phyloP scores from a whole-genome alignment of 495 filamentous ascomycete species.

The Penicillium simplicissimum region DNA sequence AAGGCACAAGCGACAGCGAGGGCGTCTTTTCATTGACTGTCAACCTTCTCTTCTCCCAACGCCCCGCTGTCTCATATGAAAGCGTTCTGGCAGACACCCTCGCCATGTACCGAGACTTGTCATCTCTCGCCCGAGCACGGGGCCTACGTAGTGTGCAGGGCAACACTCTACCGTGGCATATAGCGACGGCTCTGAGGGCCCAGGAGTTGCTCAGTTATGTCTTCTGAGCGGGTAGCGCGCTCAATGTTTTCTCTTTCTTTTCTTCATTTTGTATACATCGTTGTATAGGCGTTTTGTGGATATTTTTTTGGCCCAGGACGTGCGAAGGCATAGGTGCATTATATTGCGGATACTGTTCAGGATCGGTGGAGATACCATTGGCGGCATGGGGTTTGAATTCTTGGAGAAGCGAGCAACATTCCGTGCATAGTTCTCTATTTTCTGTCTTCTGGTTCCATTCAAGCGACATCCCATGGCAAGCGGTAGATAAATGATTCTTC shows the following conservation, averaged over 20 bases:
- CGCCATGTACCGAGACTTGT: conserved; percentile 73
- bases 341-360: conserved; percentile 12
- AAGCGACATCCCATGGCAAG: too few species aligned
- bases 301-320: conserved; percentile 16
- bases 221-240: conserved; percentile 29
- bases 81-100: conserved; percentile 69
- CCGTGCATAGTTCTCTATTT: not conserved
- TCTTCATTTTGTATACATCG: conserved; percentile 12
- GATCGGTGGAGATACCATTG: conserved; percentile 20
- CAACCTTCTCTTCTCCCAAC: conserved; percentile 61
- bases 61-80: conserved; percentile 51
- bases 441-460: not conserved
- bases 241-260: conserved; percentile 3
- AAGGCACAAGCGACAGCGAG: conserved; percentile 60
- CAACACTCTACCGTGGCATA: conserved; percentile 80
- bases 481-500: too few species aligned
- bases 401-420: conserved; percentile 6
- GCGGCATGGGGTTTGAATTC: conserved; percentile 20
- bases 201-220: conserved; percentile 50
- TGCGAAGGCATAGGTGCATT: conserved; percentile 16
- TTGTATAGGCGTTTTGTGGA: conserved; percentile 16
- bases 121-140: conserved; percentile 67
- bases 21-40: conserved; percentile 64
- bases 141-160: conserved; percentile 62
- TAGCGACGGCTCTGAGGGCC: conserved; percentile 73